phyloP scores from a whole-genome alignment of 1,139 yeast genomes.

The Suzukiozyma palmioleophila region DNA sequence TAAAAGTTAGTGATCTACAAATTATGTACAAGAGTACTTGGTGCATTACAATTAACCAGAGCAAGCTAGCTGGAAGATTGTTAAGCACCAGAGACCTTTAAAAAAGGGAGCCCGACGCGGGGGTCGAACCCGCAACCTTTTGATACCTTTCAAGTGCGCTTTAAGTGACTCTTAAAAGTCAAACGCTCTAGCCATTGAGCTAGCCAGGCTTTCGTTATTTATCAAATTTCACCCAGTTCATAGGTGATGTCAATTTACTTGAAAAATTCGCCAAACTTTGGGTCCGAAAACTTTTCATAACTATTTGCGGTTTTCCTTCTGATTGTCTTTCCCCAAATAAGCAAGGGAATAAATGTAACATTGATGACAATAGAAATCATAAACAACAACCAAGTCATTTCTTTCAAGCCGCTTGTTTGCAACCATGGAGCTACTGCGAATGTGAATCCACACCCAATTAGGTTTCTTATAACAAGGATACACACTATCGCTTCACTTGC shows the following conservation, averaged over 20 bases:
- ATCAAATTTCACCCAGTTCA: too few relatives aligned
- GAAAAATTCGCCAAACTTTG: conserved; percentile 8
- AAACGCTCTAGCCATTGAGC: conserved; percentile 47
- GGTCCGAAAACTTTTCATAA: conserved; percentile 19
- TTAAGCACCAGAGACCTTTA: neutral
- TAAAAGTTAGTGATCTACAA: too few relatives aligned
- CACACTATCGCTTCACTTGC: conserved; percentile 55
- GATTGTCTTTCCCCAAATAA: conserved; percentile 36
- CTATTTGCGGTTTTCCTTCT: conserved; percentile 26
- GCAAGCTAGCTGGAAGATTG: too few relatives aligned
- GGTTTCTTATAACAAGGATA: conserved; percentile 42
- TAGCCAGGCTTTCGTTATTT: conserved; percentile 34
- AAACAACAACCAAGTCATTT: conserved; percentile 45
- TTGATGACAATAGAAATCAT: conserved; percentile 40
- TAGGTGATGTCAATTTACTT: too few relatives aligned
- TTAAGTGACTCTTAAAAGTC: conserved; percentile 28
- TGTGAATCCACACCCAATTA: conserved; percentile 45
- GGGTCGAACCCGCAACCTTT: conserved; percentile 52
- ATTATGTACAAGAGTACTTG: too few relatives aligned
- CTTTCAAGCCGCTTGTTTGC: conserved; percentile 27
- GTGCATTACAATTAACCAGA: too few relatives aligned
- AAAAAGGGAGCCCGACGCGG: conserved; percentile 42
- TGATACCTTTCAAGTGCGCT: conserved; percentile 18
- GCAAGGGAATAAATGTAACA: conserved; percentile 33
- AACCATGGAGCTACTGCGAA: conserved; percentile 48